phyloP scores from a whole-genome alignment of 495 filamentous ascomycete genomes.

The Aspergillus leporis region DNA sequence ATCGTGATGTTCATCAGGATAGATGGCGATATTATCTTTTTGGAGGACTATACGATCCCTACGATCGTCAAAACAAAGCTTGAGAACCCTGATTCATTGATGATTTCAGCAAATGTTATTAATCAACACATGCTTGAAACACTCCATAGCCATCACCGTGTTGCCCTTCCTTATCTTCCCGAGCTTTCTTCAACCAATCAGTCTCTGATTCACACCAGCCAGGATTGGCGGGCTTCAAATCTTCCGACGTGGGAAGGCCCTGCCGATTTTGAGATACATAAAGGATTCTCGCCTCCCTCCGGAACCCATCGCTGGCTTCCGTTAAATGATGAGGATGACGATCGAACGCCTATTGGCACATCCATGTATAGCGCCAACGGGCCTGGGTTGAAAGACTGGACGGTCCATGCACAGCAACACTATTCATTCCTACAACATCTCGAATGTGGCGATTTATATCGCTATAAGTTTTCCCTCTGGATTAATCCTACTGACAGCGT shows the following conservation, averaged over 20 bases:
- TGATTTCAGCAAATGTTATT: slow-evolving; percentile 55
- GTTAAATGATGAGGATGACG: slow-evolving; percentile 20
- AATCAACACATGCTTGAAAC: slow-evolving; percentile 40
- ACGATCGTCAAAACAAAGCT: slow-evolving; percentile 54
- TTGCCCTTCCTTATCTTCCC: slow-evolving; percentile 40
- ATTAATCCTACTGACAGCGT: slow-evolving; percentile 43
- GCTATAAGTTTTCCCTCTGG: slow-evolving; percentile 56
- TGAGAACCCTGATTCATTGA: slow-evolving; percentile 44
- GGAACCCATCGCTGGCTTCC: slow-evolving; percentile 36
- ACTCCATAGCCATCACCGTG: slow-evolving; percentile 36
- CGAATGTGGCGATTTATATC: slow-evolving; percentile 40
- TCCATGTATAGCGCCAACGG: slow-evolving; percentile 34
- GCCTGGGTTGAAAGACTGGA: slow-evolving; percentile 45
- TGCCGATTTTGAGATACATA: slow-evolving; percentile 22
- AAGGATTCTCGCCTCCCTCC: slow-evolving; percentile 29
- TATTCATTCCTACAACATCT: slow-evolving; percentile 56
- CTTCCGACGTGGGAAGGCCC: slow-evolving; percentile 36
- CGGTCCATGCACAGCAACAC: slow-evolving; percentile 53
- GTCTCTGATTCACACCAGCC: slow-evolving; percentile 1
- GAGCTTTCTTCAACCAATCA: slow-evolving; percentile 24
- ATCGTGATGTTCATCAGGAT: slow-evolving; percentile 53
- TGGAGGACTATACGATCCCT: slow-evolving; percentile 55
- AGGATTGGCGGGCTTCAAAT: slow-evolving; percentile 33
- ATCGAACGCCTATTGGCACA: slow-evolving; percentile 31
- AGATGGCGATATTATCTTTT: slow-evolving; percentile 55